phyloP scores from a whole-genome alignment of 306 rosid genomes.

The Vigna unguiculata region DNA sequence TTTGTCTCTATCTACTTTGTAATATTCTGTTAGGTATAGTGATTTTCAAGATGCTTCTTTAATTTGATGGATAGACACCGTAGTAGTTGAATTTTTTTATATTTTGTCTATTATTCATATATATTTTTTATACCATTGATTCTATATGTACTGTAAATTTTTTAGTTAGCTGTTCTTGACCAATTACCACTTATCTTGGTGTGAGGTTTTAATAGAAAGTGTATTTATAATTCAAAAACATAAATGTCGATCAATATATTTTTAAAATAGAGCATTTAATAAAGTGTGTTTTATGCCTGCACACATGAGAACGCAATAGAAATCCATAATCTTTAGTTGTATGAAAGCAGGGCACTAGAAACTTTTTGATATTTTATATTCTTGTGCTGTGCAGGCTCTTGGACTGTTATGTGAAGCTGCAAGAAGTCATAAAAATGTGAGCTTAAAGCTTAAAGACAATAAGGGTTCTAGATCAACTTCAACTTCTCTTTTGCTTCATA shows the following conservation, averaged over 20 bases:
- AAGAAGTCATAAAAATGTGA: slow-evolving; percentile 50
- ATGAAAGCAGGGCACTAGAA: background rate
- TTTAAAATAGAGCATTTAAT: background rate
- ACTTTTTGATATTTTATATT: slow-evolving; percentile 31
- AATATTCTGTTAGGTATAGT: background rate
- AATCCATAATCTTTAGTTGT: background rate
- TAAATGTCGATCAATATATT: background rate
- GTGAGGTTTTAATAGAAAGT: background rate
- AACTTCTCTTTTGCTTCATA: slow-evolving; percentile 58
- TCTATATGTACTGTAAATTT: background rate
- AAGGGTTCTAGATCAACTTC: slow-evolving; percentile 50
- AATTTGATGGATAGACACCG: background rate
- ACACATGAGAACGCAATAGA: background rate
- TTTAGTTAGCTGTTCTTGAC: slow-evolving; percentile 21
- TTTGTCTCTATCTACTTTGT: slow-evolving; percentile 2
- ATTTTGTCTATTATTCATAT: slow-evolving; percentile 8
- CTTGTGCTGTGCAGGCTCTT: slow-evolving; percentile 77
- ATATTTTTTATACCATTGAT: background rate
- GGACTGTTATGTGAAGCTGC: slow-evolving; percentile 75
- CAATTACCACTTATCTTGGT: background rate
- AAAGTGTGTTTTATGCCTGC: background rate
- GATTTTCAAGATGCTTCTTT: slow-evolving; percentile 1
- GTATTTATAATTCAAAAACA: background rate
- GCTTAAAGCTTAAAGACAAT: slow-evolving; percentile 53
- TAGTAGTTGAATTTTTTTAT: slow-evolving; percentile 3